These are phyloP conservation scores for Thuidium tamariscinum DNA, from an alignment of 225 moss, liverwort and hornwort genomes.

Conservation along the genomic window DNA sequence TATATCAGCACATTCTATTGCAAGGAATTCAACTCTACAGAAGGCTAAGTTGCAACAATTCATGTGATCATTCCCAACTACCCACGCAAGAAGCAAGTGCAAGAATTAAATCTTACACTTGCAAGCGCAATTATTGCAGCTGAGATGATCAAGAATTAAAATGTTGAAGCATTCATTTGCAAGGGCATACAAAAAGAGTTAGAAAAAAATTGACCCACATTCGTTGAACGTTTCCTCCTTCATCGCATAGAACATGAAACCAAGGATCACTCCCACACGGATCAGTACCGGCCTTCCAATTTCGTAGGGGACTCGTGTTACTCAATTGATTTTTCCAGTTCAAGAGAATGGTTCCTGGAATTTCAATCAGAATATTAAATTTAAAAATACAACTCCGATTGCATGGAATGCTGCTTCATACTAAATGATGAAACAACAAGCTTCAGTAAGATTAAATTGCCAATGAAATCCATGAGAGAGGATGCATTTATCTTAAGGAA, in stretches of 20 bases:
- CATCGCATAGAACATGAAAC: not conserved
- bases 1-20: not conserved
- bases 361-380: not conserved
- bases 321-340: not conserved
- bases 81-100: not conserved
- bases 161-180: not conserved
- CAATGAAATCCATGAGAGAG: not conserved
- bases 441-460: not conserved
- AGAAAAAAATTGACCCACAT: not conserved
- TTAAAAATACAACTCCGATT: not conserved
- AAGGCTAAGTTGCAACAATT: not conserved
- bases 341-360: not conserved
- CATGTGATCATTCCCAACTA: not conserved
- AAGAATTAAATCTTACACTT: not conserved
- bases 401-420: not conserved
- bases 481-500: not conserved
- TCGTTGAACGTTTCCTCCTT: accelerated
- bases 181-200: not conserved
- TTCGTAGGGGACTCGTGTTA: accelerated
- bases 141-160: too few relatives aligned
- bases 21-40: not conserved
- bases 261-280: not conserved
- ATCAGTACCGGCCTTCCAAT: not conserved
- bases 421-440: too few relatives aligned
- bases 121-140: too few relatives aligned